These are phyloP conservation scores for Chaetomium sp. DNA, from an alignment of 2,329 filamentous ascomycete genomes.

Conservation along the genomic window DNA sequence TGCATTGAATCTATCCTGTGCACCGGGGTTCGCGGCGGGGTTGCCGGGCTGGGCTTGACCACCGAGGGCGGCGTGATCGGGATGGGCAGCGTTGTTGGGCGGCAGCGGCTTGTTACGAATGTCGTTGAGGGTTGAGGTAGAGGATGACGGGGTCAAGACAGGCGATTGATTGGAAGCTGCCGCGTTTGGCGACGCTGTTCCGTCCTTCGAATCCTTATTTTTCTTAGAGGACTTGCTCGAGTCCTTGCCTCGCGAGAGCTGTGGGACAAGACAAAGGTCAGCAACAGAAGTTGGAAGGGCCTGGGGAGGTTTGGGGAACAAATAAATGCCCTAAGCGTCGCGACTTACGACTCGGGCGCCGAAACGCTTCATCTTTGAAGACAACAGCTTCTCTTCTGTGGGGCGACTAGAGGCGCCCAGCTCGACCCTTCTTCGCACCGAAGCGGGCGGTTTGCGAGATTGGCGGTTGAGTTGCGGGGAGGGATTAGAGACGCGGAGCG, in stretches of 20 bases:
- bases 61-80: conserved; percentile 34
- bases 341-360: conserved; percentile 89
- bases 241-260: conserved; percentile 89
- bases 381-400: conserved; percentile 25
- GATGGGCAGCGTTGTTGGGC: conserved; percentile 43
- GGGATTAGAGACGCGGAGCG: conserved; percentile 1
- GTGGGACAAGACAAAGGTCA: conserved; percentile 21
- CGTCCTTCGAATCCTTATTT: conserved; percentile 66
- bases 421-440: conserved; percentile 20
- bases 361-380: conserved; percentile 85
- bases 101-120: conserved; percentile 74
- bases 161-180: conserved; percentile 52
- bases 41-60: conserved; percentile 34
- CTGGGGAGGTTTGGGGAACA: too few relatives aligned
- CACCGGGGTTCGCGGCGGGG: conserved; percentile 29
- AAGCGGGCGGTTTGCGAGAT: conserved; percentile 10
- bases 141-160: conserved; percentile 74
- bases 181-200: conserved; percentile 72
- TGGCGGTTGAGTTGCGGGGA: conserved; percentile 2
- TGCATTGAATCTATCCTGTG: conserved; percentile 31
- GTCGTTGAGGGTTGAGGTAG: conserved; percentile 80
- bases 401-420: conserved; percentile 26
- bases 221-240: conserved; percentile 76
- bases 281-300: too few relatives aligned
- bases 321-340: background rate